Evolutionary conservation across 2,329 filamentous ascomycete species (phyloP).

Genomic region (Colletotrichum magnum): DNA sequence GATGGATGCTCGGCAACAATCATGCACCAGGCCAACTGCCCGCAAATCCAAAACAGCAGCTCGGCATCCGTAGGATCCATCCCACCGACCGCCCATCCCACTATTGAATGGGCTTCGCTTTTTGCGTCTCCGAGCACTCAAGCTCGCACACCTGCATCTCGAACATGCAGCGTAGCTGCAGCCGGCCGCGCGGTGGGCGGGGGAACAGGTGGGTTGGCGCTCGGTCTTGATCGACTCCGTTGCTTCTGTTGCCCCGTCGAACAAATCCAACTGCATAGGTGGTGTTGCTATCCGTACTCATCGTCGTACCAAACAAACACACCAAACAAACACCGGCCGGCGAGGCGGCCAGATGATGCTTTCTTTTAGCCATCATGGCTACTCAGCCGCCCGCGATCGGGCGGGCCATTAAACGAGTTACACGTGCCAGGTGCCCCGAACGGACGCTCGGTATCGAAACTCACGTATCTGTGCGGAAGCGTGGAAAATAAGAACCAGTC

Average conservation of each 20-base stretch:
- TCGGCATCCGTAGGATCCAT: constrained; percentile 31
- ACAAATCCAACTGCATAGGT: constrained; percentile 15
- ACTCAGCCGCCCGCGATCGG: constrained; percentile 17
- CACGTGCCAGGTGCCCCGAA: constrained; percentile 15
- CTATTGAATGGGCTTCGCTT: constrained; percentile 7
- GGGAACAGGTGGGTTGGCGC: constrained; percentile 31
- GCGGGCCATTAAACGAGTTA: constrained; percentile 27
- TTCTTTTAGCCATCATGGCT: constrained; percentile 24
- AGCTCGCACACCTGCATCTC: constrained; percentile 16
- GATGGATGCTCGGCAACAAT: constrained; percentile 31
- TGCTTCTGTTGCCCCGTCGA: constrained; percentile 39
- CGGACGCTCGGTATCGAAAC: neutral
- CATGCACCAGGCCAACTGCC: constrained; percentile 28
- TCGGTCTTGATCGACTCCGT: constrained; percentile 8
- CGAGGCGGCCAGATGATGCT: constrained; percentile 21
- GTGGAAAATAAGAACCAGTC: constrained; percentile 15
- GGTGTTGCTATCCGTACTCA: too few species aligned
- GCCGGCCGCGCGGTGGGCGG: constrained; percentile 31
- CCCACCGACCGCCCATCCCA: constrained; percentile 16
- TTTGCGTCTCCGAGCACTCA: constrained; percentile 19
- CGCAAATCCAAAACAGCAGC: constrained; percentile 29
- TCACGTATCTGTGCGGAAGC: constrained; percentile 9
- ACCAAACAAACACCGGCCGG: constrained; percentile 29
- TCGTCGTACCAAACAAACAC: constrained; percentile 21
- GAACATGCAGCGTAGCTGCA: constrained; percentile 32